Evolutionary conservation across 2,329 filamentous ascomycete genomes (phyloP).

Genomic region (Diaporthe helianthi): DNA sequence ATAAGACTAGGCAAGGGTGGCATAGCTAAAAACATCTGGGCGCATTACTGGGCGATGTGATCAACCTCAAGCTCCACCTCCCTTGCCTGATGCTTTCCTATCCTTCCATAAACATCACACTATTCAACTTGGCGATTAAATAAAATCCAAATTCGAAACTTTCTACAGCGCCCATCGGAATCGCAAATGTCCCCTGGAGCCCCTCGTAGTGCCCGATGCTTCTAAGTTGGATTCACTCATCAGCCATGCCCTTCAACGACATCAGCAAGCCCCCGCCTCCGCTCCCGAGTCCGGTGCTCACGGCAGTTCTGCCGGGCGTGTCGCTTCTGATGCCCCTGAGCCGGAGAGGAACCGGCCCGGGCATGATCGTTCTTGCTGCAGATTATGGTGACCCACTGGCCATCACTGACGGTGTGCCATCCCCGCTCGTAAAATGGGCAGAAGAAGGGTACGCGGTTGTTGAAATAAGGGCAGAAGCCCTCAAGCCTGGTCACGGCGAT

Average conservation of each 20-base stretch:
- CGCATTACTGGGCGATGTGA: not conserved
- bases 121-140: not conserved
- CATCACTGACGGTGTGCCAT: constrained; percentile 29
- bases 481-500: not conserved
- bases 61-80: not conserved
- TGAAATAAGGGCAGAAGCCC: constrained; percentile 29
- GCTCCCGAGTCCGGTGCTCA: constrained; percentile 30
- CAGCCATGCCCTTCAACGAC: constrained; percentile 31
- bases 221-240: not conserved
- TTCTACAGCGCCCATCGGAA: not conserved
- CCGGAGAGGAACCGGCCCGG: constrained; percentile 40
- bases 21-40: not conserved
- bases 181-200: not conserved
- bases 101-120: not conserved
- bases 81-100: not conserved
- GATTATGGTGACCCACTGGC: constrained; percentile 30
- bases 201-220: not conserved
- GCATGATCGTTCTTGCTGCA: constrained; percentile 38
- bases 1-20: constrained; percentile 14
- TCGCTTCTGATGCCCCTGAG: constrained; percentile 38
- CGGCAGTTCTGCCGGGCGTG: constrained; percentile 21
- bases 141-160: not conserved
- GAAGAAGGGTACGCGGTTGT: constrained; percentile 35
- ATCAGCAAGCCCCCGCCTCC: constrained; percentile 32
- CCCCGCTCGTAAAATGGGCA: constrained; percentile 33